These are phyloP conservation scores for Ophiocordyceps robertsii DNA, from an alignment of 2,329 filamentous ascomycete genomes.

Conservation along the genomic window DNA sequence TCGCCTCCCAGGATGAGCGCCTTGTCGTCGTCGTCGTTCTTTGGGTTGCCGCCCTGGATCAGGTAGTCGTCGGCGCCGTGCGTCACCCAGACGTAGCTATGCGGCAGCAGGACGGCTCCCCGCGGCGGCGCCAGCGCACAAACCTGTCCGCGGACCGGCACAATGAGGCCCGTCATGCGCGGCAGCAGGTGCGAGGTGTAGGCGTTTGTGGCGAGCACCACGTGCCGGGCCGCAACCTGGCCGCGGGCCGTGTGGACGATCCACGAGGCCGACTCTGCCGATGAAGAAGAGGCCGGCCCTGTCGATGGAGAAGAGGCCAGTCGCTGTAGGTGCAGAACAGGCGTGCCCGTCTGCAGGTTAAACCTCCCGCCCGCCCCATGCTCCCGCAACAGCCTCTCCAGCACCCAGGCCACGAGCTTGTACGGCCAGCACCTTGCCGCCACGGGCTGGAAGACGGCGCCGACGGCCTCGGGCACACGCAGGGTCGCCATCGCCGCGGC, in stretches of 20 bases:
- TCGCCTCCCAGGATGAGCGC: conserved; percentile 62
- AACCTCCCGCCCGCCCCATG: conserved; percentile 22
- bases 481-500: conserved; percentile 31
- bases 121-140: conserved; percentile 47
- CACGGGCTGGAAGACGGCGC: conserved; percentile 48
- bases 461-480: conserved; percentile 41
- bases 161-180: conserved; percentile 53
- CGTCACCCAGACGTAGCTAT: conserved; percentile 51
- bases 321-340: conserved; percentile 38
- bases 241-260: conserved; percentile 56
- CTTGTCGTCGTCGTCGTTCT: conserved; percentile 28
- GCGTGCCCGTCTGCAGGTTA: conserved; percentile 64
- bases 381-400: conserved; percentile 40
- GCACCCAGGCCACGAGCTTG: conserved; percentile 62
- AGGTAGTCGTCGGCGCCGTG: conserved; percentile 55
- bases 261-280: conserved; percentile 35
- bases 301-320: conserved; percentile 1
- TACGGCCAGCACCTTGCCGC: conserved; percentile 72
- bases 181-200: conserved; percentile 71
- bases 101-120: conserved; percentile 25
- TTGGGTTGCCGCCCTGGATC: conserved; percentile 36
- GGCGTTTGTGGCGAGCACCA: conserved; percentile 72
- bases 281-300: background rate
- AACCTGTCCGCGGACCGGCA: conserved; percentile 67
- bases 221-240: conserved; percentile 42